Conservation (phyloP, 495 filamentous ascomycete species). For the Penicillium chermesinum region DNA sequence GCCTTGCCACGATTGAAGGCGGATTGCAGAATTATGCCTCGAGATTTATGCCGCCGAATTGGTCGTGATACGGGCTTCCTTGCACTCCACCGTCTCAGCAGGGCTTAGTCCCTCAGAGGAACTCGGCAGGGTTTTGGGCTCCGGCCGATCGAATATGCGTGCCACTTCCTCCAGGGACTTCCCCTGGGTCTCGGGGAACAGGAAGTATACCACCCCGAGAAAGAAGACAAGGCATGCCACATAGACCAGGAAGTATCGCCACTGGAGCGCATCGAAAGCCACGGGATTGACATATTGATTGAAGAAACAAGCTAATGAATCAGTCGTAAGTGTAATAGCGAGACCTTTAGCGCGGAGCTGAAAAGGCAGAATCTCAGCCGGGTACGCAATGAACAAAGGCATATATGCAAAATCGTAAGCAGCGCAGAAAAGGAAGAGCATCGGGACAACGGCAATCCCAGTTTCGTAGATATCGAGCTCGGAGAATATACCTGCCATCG, state of each 20-base stretch:
- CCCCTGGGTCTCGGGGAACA: conserved; percentile 63
- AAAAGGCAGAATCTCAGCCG: conserved; percentile 63
- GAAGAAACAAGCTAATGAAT: conserved; percentile 53
- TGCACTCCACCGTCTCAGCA: not conserved
- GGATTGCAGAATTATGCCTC: not conserved
- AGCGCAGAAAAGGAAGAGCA: conserved; percentile 55
- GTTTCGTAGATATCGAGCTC: conserved; percentile 39
- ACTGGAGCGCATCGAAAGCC: conserved; percentile 40
- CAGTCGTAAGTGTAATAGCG: conserved; percentile 56
- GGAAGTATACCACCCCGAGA: conserved; percentile 54
- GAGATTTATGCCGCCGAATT: not conserved
- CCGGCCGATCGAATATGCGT: conserved; percentile 48
- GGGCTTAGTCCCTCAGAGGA: not conserved
- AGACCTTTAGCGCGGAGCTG: conserved; percentile 68
- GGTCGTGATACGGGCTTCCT: not conserved
- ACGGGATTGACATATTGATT: conserved; percentile 58
- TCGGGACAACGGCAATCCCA: conserved; percentile 51
- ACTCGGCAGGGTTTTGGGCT: not conserved
- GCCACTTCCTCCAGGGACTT: conserved; percentile 61
- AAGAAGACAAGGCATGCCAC: conserved; percentile 53
- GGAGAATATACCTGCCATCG: conserved; percentile 50
- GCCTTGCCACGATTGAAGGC: no score
- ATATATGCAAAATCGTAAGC: conserved; percentile 56
- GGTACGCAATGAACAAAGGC: conserved; percentile 58
- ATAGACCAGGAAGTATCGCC: conserved; percentile 60